Percentiles rank a stretch among this genome's conserved stretches.
Conservation (phyloP, 768 basidiomycete genomes). For the Kwoniella dendrophila region DNA sequence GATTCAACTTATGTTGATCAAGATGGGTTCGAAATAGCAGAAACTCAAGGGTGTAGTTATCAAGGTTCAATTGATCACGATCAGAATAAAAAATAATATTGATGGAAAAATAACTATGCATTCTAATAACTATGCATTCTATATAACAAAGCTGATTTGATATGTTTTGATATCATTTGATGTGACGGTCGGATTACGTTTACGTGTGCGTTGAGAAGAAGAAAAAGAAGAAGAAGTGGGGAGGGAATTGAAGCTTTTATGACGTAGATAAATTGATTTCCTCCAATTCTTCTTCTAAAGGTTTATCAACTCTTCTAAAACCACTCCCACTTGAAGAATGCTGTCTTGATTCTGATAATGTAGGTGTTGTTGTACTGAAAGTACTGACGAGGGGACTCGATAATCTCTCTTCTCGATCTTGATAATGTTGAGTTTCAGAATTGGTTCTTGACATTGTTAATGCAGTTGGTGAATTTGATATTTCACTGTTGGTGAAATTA, state of each 20-base stretch:
- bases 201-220: no score
- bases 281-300: conserved; percentile 42
- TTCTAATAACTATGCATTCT: no score
- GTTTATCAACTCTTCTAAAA: neutral
- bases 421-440: no score
- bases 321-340: neutral
- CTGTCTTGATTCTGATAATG: no score
- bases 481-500: neutral
- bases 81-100: neutral
- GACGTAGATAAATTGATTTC: conserved; percentile 34
- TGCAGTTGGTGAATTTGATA: conserved; percentile 3
- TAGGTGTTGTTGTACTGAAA: no score
- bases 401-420: conserved; percentile 1
- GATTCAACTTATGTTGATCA: neutral
- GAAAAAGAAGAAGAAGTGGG: no score
- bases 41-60: neutral
- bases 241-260: neutral
- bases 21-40: neutral
- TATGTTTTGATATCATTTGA: no score
- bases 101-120: neutral
- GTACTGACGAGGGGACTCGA: neutral
- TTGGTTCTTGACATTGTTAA: conserved; percentile 8
- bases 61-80: no score
- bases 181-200: no score
- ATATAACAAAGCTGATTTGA: no score